Percentiles rank a stretch among this genome's conserved stretches.
Conservation (phyloP, 805 yeast species). For the Wickerhamiella occidentalis region DNA sequence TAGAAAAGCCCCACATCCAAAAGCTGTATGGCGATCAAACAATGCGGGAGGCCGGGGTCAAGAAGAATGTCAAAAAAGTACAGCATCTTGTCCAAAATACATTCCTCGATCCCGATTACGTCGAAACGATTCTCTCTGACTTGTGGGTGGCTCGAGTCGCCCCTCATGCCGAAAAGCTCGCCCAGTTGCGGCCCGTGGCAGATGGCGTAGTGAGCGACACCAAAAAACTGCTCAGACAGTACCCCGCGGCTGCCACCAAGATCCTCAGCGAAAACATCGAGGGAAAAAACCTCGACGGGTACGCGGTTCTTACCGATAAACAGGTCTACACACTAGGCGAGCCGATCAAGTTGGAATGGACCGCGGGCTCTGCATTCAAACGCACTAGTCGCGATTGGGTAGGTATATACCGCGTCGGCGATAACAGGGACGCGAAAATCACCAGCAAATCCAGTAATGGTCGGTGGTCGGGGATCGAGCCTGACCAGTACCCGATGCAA, state of each 20-base stretch:
- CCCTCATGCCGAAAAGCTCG: slow-evolving; percentile 12
- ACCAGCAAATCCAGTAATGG: slow-evolving; percentile 14
- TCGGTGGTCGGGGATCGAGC: slow-evolving; percentile 15
- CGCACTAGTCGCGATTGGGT: slow-evolving; percentile 57
- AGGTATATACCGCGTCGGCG: slow-evolving; percentile 55
- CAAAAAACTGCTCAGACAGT: slow-evolving; percentile 29
- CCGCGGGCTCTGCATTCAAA: slow-evolving; percentile 33
- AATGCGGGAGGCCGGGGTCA: slow-evolving; percentile 36
- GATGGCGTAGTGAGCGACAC: slow-evolving; percentile 25
- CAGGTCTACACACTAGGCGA: slow-evolving; percentile 33
- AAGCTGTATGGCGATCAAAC: slow-evolving; percentile 56
- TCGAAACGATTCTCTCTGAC: slow-evolving; percentile 33
- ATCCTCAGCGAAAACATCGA: slow-evolving; percentile 23
- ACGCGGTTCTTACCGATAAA: slow-evolving; percentile 19
- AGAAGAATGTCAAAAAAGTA: slow-evolving; percentile 26
- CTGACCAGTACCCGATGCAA: slow-evolving; percentile 12
- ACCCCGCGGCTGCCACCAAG: slow-evolving; percentile 28
- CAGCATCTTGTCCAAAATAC: slow-evolving; percentile 18
- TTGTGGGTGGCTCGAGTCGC: slow-evolving; percentile 24
- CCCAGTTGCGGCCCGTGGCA: slow-evolving; percentile 21
- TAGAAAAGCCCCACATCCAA: slow-evolving; percentile 68
- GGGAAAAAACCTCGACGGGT: slow-evolving; percentile 5
- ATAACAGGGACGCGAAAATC: slow-evolving; percentile 33
- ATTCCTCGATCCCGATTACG: slow-evolving; percentile 31
- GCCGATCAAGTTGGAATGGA: slow-evolving; percentile 45